Conservation (phyloP, 257 asterid species). For the Lithospermum erythrorhizon region DNA sequence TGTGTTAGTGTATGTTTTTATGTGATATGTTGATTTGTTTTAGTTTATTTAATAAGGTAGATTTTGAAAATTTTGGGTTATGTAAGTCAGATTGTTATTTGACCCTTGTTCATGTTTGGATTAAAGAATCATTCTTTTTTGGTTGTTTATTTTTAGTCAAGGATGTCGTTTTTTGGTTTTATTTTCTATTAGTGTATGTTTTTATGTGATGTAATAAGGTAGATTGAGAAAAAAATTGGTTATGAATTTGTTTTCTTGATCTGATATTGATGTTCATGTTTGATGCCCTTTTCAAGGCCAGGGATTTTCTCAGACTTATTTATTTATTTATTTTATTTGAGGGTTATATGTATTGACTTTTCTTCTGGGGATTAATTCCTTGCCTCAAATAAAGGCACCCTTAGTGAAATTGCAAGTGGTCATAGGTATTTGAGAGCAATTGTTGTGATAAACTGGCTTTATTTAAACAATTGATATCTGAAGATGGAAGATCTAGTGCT, state of each 20-base stretch:
- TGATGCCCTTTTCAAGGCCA: too few relatives aligned
- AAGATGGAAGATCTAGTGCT: too few relatives aligned
- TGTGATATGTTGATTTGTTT: too few relatives aligned
- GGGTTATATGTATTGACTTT: background rate
- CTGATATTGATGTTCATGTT: background rate
- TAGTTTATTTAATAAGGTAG: background rate
- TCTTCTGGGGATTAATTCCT: background rate
- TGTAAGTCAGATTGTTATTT: background rate
- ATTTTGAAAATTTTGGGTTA: background rate
- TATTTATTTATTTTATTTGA: background rate
- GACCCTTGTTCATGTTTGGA: too few relatives aligned
- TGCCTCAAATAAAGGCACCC: too few relatives aligned
- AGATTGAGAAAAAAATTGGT: background rate
- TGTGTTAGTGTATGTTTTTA: background rate
- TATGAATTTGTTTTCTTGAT: background rate
- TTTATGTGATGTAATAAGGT: background rate
- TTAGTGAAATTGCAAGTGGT: background rate
- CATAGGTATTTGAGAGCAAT: background rate
- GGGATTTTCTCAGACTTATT: too few relatives aligned
- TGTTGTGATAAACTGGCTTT: background rate
- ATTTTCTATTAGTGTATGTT: constrained; percentile 1
- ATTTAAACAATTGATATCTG: too few relatives aligned
- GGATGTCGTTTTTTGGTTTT: too few relatives aligned
- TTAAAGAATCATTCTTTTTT: too few relatives aligned
- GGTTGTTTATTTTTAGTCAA: too few relatives aligned